Evolutionary conservation across 177 flowering plant species (phyloP).

Genomic region (Vitis hybrid): DNA sequence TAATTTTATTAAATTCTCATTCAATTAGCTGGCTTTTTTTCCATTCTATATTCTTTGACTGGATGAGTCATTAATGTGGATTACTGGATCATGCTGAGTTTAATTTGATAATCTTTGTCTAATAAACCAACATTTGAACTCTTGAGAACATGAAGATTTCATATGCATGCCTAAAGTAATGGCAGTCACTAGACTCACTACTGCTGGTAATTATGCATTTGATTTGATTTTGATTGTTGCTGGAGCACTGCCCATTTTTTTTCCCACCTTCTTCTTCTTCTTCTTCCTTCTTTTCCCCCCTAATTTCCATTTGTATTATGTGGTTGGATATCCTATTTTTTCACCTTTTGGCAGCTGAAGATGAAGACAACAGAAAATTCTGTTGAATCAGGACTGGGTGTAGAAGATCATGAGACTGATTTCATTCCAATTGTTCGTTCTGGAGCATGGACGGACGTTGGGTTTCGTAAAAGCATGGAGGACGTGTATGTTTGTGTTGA

Average conservation of each 20-base stretch:
- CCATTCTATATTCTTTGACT: too few species aligned
- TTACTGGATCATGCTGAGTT: too few species aligned
- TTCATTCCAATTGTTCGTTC: slow-evolving; percentile 81
- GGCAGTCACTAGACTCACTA: too few species aligned
- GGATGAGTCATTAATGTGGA: too few species aligned
- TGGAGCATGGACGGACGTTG: slow-evolving; percentile 91
- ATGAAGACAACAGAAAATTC: slow-evolving; percentile 34
- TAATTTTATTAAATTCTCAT: too few species aligned
- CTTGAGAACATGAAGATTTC: too few species aligned
- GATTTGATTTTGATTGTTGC: too few species aligned
- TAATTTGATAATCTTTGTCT: too few species aligned
- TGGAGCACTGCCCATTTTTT: not conserved
- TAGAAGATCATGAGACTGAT: slow-evolving; percentile 36
- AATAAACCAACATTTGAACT: too few species aligned
- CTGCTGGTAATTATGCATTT: too few species aligned
- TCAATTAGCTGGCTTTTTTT: too few species aligned
- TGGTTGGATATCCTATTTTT: slow-evolving; percentile 10
- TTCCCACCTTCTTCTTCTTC: not conserved
- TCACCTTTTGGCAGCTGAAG: slow-evolving; percentile 45
- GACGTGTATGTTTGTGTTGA: slow-evolving; percentile 76
- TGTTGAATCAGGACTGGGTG: slow-evolving; percentile 29
- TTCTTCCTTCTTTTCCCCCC: not conserved
- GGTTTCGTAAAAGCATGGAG: slow-evolving; percentile 79
- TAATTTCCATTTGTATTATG: not conserved
- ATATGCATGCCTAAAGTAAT: too few species aligned